A percentile compares a stretch with the other conserved stretches of the same genome.
These are phyloP conservation scores for Agapanthus africanus DNA, from an alignment of 106 monocot genomes.

Conservation along the genomic window DNA sequence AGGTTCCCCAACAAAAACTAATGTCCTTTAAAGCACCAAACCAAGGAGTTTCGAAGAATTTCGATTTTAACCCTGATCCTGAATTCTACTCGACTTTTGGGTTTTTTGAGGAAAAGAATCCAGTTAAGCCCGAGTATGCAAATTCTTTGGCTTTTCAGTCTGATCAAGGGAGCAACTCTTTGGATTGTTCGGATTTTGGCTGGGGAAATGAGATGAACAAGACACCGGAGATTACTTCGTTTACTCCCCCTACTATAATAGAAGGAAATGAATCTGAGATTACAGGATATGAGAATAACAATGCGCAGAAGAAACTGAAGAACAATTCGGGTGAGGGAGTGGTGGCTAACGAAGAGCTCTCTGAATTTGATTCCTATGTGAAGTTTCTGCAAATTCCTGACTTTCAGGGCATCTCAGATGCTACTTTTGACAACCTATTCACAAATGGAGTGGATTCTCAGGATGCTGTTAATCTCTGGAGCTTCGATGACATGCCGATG, in stretches of 20 bases:
- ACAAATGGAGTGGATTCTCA: slow-evolving; percentile 20
- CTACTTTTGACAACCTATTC: slow-evolving; percentile 32
- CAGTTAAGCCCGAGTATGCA: slow-evolving; percentile 1
- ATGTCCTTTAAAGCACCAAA: background rate
- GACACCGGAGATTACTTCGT: slow-evolving; percentile 36
- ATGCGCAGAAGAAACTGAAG: slow-evolving; percentile 37
- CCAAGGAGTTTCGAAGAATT: background rate
- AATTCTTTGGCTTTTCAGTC: slow-evolving; percentile 10
- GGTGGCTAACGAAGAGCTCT: slow-evolving; percentile 22
- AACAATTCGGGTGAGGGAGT: slow-evolving; percentile 26
- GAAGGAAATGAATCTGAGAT: slow-evolving; percentile 20
- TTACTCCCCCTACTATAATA: slow-evolving; percentile 12
- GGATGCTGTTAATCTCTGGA: slow-evolving; percentile 45
- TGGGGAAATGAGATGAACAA: slow-evolving; percentile 26
- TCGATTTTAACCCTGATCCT: background rate
- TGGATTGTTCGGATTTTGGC: slow-evolving; percentile 22
- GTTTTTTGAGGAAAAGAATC: slow-evolving; percentile 16
- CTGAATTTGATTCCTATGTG: slow-evolving; percentile 36
- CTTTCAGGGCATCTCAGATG: slow-evolving; percentile 14
- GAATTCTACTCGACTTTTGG: slow-evolving; percentile 18
- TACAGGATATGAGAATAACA: background rate
- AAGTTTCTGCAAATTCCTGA: slow-evolving; percentile 31
- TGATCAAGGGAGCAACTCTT: slow-evolving; percentile 33
- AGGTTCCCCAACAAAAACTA: slow-evolving; percentile 7
- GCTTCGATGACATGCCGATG: slow-evolving; percentile 62